These are phyloP conservation scores for Neurospora pannonica DNA, from an alignment of 495 filamentous ascomycete genomes.

Conservation along the genomic window DNA sequence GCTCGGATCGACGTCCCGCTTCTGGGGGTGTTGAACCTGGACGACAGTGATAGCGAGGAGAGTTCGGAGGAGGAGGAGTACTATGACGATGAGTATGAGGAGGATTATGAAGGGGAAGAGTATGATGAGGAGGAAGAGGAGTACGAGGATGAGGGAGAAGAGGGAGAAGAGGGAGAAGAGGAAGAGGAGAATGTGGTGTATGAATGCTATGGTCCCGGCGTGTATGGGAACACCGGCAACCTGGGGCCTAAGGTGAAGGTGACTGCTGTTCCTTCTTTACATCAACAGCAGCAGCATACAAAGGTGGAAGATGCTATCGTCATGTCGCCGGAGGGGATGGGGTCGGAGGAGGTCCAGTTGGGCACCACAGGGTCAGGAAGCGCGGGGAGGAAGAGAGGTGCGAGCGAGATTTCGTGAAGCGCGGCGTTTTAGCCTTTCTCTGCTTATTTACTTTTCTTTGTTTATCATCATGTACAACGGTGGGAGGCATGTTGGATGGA, in stretches of 20 bases:
- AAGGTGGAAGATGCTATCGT: background rate
- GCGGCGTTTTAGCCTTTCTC: background rate
- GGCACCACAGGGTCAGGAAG: slow-evolving; percentile 13
- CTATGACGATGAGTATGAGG: slow-evolving; percentile 10
- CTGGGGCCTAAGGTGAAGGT: background rate
- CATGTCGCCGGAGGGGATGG: background rate
- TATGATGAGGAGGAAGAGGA: slow-evolving; percentile 22
- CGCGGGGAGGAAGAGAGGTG: slow-evolving; percentile 8
- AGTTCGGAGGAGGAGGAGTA: slow-evolving; percentile 3
- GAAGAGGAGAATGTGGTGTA: slow-evolving; percentile 11
- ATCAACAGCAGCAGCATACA: background rate
- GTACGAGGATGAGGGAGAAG: slow-evolving; percentile 17
- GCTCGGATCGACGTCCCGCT: slow-evolving; percentile 24
- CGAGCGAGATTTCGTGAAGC: background rate
- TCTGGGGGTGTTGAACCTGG: slow-evolving; percentile 22
- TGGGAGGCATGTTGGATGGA: background rate
- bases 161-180: slow-evolving; percentile 3
- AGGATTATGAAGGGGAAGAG: slow-evolving; percentile 9
- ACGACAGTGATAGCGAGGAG: slow-evolving; percentile 25
- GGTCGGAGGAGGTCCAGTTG: slow-evolving; percentile 15
- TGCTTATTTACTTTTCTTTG: background rate
- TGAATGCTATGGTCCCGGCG: slow-evolving; percentile 1
- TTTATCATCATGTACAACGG: background rate
- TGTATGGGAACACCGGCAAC: background rate
- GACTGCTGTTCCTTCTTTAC: background rate